phyloP scores from a whole-genome alignment of 2,329 filamentous ascomycete genomes.

The Aspergillus oerlinghausenensis region DNA sequence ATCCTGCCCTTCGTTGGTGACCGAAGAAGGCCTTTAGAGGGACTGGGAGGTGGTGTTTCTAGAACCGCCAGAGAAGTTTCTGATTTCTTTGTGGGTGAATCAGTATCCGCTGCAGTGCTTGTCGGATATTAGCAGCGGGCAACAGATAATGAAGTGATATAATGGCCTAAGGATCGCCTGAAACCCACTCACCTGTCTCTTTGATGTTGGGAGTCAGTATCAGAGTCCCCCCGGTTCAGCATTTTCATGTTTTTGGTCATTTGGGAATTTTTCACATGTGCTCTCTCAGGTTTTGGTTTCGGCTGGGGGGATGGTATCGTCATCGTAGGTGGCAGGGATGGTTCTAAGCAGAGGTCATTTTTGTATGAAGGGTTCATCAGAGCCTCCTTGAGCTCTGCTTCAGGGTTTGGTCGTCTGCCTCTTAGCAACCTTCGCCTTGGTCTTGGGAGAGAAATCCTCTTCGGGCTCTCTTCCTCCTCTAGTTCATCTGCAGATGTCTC shows the following conservation, averaged over 20 bases:
- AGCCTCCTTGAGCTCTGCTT: slow-evolving; percentile 12
- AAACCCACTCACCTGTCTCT: slow-evolving; percentile 16
- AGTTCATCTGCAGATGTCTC: slow-evolving; percentile 29
- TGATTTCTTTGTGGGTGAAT: slow-evolving; percentile 9
- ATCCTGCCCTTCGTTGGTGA: slow-evolving; percentile 46
- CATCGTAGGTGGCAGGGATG: slow-evolving; percentile 15
- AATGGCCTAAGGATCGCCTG: background rate
- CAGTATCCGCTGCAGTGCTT: slow-evolving; percentile 5
- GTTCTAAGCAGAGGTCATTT: slow-evolving; percentile 16
- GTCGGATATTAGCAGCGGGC: slow-evolving; percentile 7
- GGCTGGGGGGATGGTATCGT: slow-evolving; percentile 11
- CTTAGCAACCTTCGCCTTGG: slow-evolving; percentile 31
- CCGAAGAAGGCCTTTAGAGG: slow-evolving; percentile 38
- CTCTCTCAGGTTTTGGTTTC: slow-evolving; percentile 11
- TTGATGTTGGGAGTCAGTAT: slow-evolving; percentile 15
- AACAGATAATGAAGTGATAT: background rate
- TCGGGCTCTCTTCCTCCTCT: slow-evolving; percentile 19
- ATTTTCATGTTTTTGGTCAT: slow-evolving; percentile 19
- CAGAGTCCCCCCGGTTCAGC: slow-evolving; percentile 19
- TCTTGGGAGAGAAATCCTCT: slow-evolving; percentile 17
- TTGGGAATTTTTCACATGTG: slow-evolving; percentile 19
- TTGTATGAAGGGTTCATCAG: slow-evolving; percentile 9
- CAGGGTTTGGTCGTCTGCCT: slow-evolving; percentile 26
- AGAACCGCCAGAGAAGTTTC: slow-evolving; percentile 7
- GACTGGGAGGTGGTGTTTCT: slow-evolving; percentile 42